Conservation (phyloP, 495 filamentous ascomycete genomes). For the Talaromyces borbonicus region DNA sequence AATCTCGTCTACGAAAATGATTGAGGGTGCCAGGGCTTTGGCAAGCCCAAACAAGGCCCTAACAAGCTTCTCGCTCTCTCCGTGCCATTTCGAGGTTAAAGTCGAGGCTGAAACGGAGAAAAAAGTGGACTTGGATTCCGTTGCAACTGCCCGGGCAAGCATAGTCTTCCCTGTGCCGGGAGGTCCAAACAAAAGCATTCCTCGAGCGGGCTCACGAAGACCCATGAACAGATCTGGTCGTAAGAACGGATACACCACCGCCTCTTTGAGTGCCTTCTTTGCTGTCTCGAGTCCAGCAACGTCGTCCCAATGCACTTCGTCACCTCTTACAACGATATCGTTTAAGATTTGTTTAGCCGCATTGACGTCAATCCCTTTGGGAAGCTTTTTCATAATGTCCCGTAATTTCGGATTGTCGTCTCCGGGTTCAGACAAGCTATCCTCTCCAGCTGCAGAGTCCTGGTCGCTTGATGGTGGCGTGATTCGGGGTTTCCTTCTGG, state of each 20-base stretch:
- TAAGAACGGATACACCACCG: constrained; percentile 94
- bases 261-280: constrained; percentile 88
- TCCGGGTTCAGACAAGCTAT: constrained; percentile 26
- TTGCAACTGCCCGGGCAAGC: constrained; percentile 90
- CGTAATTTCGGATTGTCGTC: constrained; percentile 42
- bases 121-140: constrained; percentile 90
- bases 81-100: constrained; percentile 91
- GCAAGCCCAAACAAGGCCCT: constrained; percentile 85
- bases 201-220: constrained; percentile 83
- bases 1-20: constrained; percentile 99
- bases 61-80: constrained; percentile 94
- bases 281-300: constrained; percentile 85
- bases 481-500: constrained; percentile 20
- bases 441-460: constrained; percentile 28
- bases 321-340: constrained; percentile 90
- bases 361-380: constrained; percentile 65
- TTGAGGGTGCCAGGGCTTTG: constrained; percentile 82
- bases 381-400: constrained; percentile 63
- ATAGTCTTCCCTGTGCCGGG: constrained; percentile 98
- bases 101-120: constrained; percentile 94
- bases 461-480: constrained; percentile 38
- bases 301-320: constrained; percentile 92
- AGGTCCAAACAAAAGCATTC: constrained; percentile 94
- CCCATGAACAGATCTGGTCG: constrained; percentile 95
- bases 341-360: constrained; percentile 89